phyloP scores from a whole-genome alignment of 345 rosid species.

The Citrus medica region DNA sequence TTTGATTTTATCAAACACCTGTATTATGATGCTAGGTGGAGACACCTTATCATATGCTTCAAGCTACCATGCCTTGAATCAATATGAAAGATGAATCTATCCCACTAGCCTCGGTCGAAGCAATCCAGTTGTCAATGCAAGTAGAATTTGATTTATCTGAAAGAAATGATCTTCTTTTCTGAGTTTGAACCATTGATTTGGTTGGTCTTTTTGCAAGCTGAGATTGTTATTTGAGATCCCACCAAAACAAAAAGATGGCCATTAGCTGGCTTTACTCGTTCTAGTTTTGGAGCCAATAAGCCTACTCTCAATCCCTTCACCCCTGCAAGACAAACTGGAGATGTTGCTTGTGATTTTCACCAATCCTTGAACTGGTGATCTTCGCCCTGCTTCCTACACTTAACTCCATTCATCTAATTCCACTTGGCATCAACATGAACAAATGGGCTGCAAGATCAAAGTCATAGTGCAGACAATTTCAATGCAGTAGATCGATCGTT shows the following conservation, averaged over 20 bases:
- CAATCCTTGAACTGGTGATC: neutral
- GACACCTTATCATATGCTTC: neutral
- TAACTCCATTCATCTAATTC: neutral
- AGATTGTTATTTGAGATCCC: neutral
- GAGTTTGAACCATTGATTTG: neutral
- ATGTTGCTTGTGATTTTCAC: neutral
- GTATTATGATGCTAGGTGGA: neutral
- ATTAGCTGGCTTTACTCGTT: neutral
- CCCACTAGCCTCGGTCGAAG: neutral
- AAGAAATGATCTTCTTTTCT: neutral
- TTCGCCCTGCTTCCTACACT: neutral
- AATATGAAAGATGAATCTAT: neutral
- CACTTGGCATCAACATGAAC: neutral
- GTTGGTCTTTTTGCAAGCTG: slow-evolving; percentile 3
- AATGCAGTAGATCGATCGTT: neutral
- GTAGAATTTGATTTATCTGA: neutral
- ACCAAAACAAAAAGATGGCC: neutral
- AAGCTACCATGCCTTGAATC: neutral
- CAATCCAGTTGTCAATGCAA: neutral
- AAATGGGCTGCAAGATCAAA: neutral
- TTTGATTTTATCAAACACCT: neutral
- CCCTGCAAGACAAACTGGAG: neutral
- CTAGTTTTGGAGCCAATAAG: neutral
- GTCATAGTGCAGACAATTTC: neutral
- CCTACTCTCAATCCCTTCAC: neutral